phyloP scores from a whole-genome alignment of 208 protist species.

The Tritrichomonas foetus region DNA sequence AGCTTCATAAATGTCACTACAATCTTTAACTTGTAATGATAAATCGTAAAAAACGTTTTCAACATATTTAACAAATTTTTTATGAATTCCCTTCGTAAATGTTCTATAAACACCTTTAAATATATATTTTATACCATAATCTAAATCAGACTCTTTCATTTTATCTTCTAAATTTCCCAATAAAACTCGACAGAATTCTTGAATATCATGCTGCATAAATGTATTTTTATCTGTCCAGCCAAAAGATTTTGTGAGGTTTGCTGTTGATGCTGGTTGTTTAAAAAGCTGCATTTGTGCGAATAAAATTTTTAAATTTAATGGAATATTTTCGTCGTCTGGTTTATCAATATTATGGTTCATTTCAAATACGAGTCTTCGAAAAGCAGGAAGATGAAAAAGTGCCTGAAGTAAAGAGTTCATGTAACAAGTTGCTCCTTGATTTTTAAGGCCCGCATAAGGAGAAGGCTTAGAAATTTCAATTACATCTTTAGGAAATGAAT shows the following conservation, averaged over 20 bases:
- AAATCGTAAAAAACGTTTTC: slow-evolving; percentile 7
- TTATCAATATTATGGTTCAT: not conserved
- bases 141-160: slow-evolving; percentile 64
- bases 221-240: not conserved
- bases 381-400: not conserved
- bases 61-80: not conserved
- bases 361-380: not conserved
- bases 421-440: slow-evolving; percentile 34
- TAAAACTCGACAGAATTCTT: slow-evolving; percentile 76
- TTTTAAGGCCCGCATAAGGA: not conserved
- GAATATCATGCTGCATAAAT: slow-evolving; percentile 44
- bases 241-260: not conserved
- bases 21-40: not conserved
- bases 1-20: not conserved
- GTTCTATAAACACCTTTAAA: slow-evolving; percentile 46
- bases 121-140: slow-evolving; percentile 42
- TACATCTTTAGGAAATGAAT: no score
- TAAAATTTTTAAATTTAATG: not conserved
- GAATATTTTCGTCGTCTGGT: not conserved
- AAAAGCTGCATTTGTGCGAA: not conserved
- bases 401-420: slow-evolving; percentile 8
- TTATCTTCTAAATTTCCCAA: slow-evolving; percentile 76
- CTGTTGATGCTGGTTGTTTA: not conserved
- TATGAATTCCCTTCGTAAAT: slow-evolving; percentile 63
- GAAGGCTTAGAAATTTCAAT: not conserved